phyloP scores from a whole-genome alignment of 345 rosid species.

The Cardamine occulta region DNA sequence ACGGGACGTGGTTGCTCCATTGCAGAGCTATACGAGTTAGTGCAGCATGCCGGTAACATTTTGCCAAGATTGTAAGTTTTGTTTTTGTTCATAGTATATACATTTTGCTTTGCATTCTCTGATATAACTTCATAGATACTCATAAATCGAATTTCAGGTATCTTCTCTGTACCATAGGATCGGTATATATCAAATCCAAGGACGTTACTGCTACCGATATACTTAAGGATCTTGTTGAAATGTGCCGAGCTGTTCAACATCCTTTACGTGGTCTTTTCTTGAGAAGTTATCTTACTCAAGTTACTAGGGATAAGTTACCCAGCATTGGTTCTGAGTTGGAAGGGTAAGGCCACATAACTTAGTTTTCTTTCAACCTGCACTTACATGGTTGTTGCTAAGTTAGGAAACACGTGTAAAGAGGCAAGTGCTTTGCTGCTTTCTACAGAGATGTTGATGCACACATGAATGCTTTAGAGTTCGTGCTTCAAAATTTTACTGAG shows the following conservation, averaged over 20 bases:
- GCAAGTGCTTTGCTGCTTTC: constrained; percentile 22
- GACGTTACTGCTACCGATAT: constrained; percentile 92
- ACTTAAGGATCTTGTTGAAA: constrained; percentile 96
- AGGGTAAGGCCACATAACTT: constrained; percentile 58
- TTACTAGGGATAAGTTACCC: constrained; percentile 88
- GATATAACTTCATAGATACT: neutral
- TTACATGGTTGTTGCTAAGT: neutral
- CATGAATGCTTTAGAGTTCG: constrained; percentile 83
- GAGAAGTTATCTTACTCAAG: constrained; percentile 96
- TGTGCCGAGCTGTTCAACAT: constrained; percentile 98
- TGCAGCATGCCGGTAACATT: constrained; percentile 99
- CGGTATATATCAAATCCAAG: constrained; percentile 90
- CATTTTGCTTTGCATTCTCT: constrained; percentile 4
- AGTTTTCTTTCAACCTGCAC: constrained; percentile 7
- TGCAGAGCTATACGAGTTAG: constrained; percentile 90
- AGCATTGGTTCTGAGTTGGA: constrained; percentile 81
- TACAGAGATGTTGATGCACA: constrained; percentile 86
- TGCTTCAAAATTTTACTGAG: constrained; percentile 94
- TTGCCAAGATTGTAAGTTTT: constrained; percentile 89
- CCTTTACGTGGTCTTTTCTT: constrained; percentile 98
- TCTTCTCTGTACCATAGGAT: constrained; percentile 96
- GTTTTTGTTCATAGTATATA: constrained; percentile 10
- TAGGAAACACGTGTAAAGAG: constrained; percentile 12
- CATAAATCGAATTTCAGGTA: constrained; percentile 54
- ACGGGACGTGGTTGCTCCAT: constrained; percentile 85